Evolutionary conservation across 2,329 filamentous ascomycete species (phyloP).

Genomic region (Penicillium sp.): DNA sequence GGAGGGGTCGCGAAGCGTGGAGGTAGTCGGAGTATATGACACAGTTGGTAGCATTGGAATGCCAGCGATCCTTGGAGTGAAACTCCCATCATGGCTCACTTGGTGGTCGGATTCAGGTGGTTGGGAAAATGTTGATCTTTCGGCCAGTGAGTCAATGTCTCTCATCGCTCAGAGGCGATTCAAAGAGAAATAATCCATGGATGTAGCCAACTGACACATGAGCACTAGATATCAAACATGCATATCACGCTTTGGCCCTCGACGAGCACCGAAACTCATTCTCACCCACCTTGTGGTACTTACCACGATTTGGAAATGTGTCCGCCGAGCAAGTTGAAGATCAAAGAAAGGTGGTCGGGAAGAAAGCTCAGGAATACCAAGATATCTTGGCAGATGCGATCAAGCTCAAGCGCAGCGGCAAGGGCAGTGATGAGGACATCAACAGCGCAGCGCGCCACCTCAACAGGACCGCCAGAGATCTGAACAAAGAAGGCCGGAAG

Average conservation of each 20-base stretch:
- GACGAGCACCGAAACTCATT: constrained; percentile 48
- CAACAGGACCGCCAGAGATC: constrained; percentile 13
- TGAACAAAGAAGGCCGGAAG: constrained; percentile 14
- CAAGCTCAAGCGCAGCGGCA: constrained; percentile 12
- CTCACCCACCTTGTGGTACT: constrained; percentile 55
- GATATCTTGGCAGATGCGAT: constrained; percentile 9
- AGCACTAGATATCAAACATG: constrained; percentile 33
- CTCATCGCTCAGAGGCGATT: neutral
- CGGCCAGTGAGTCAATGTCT: constrained; percentile 12
- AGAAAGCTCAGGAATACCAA: constrained; percentile 6
- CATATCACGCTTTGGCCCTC: constrained; percentile 42
- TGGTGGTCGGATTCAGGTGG: constrained; percentile 1
- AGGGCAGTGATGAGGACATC: constrained; percentile 14
- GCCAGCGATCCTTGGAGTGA: constrained; percentile 25
- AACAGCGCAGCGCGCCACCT: constrained; percentile 14
- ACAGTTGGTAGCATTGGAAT: constrained; percentile 36
- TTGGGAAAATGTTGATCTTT: constrained; percentile 21
- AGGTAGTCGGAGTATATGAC: constrained; percentile 38
- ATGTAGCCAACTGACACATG: neutral
- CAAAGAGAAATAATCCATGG: neutral
- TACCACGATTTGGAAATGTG: constrained; percentile 30
- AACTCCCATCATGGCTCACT: constrained; percentile 7
- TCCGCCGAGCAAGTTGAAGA: constrained; percentile 10
- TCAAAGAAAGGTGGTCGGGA: constrained; percentile 4
- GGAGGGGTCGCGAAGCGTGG: constrained; percentile 17